A percentile compares a stretch with the other conserved stretches of the same genome.
Conservation (phyloP, 306 rosid species). For the Cucumis sativus region Cucumber_9930_V3 NC_026659.2:4011001-4011500, state of each 20-base stretch:
- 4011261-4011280: slow-evolving; percentile 40
- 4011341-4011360: neutral
- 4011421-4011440: neutral
- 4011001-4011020: too few species aligned
- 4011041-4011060: neutral
- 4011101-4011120: neutral
- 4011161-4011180: slow-evolving; percentile 88
- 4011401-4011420: neutral
- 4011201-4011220: slow-evolving; percentile 85
- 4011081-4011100: neutral
- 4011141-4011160: slow-evolving; percentile 69
- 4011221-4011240: slow-evolving; percentile 91
- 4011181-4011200: slow-evolving; percentile 59
- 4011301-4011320: neutral
- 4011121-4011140: neutral
- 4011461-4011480: too few species aligned
- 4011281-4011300: neutral
- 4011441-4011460: neutral
- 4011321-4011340: neutral
- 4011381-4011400: neutral
- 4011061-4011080: neutral
- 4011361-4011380: neutral
- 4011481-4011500: too few species aligned
- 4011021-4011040: too few species aligned
- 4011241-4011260: slow-evolving; percentile 73